phyloP scores from a whole-genome alignment of 2,329 filamentous ascomycete species.

The Pochonia chlamydosporia region DNA sequence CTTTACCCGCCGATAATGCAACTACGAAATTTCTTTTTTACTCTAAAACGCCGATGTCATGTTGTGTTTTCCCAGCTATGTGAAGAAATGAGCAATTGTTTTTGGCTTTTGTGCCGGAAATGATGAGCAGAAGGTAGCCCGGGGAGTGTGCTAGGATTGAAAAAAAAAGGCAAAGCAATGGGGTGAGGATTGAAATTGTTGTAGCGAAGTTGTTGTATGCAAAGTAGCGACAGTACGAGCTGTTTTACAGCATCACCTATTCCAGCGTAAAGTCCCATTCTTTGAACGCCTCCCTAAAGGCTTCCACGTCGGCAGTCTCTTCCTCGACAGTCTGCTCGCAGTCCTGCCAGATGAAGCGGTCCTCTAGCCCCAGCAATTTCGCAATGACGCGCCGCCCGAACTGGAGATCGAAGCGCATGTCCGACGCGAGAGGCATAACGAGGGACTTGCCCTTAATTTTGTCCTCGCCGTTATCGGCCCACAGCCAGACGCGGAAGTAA shows the following conservation, averaged over 20 bases:
- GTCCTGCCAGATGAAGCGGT: conserved; percentile 78
- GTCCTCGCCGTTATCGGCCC: conserved; percentile 53
- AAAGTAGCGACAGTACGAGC: not conserved
- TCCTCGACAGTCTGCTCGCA: conserved; percentile 72
- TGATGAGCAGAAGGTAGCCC: too few species aligned
- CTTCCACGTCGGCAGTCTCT: conserved; percentile 70
- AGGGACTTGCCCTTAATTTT: conserved; percentile 57
- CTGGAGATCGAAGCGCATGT: conserved; percentile 80
- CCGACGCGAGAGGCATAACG: conserved; percentile 65
- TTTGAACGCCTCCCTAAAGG: conserved; percentile 77
- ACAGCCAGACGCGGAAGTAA: conserved; percentile 80
- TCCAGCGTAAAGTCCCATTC: conserved; percentile 73
- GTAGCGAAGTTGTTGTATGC: too few species aligned
- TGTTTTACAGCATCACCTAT: conserved; percentile 5
- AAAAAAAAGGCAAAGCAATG: too few species aligned
- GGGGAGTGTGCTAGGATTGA: too few species aligned
- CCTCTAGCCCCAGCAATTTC: conserved; percentile 76
- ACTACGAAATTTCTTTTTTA: too few species aligned
- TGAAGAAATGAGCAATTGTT: too few species aligned
- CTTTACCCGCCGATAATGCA: too few species aligned
- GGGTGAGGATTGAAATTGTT: too few species aligned
- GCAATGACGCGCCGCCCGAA: conserved; percentile 84
- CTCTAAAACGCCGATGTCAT: too few species aligned
- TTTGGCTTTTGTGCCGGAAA: too few species aligned
- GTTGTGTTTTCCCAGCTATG: too few species aligned